Evolutionary conservation across 257 asterid genomes (phyloP).

Genomic region (Nicotiana otophora): DNA sequence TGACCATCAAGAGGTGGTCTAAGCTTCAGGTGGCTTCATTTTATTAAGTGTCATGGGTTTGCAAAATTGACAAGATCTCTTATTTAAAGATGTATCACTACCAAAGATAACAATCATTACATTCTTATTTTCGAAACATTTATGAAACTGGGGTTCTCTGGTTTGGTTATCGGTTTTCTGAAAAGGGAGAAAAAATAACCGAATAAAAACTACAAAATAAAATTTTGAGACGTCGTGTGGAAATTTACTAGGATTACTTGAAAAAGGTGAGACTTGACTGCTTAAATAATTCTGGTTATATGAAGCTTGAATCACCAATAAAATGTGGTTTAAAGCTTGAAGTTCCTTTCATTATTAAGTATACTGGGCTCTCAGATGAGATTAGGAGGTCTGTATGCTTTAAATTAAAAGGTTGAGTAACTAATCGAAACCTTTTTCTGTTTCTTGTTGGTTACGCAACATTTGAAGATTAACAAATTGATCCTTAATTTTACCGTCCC

Average conservation of each 20-base stretch:
- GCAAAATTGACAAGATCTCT: constrained; percentile 5
- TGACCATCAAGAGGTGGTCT: background rate
- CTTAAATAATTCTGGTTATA: background rate
- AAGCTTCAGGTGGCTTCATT: background rate
- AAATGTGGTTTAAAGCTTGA: background rate
- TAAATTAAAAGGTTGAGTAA: background rate
- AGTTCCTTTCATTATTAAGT: background rate
- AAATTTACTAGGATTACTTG: background rate
- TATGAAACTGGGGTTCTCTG: background rate
- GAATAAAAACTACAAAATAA: background rate
- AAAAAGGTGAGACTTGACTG: background rate
- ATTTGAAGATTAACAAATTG: background rate
- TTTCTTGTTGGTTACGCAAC: background rate
- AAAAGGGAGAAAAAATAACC: background rate
- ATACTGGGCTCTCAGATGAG: background rate
- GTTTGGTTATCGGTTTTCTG: background rate
- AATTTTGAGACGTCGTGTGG: background rate
- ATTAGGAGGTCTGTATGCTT: background rate
- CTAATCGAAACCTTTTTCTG: background rate
- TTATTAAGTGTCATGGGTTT: background rate
- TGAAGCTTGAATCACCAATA: background rate
- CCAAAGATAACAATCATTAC: constrained; percentile 3
- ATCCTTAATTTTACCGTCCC: background rate
- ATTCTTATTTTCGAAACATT: background rate
- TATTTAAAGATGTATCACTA: constrained; percentile 11